Percentiles rank a stretch among this genome's conserved stretches.
Conservation (phyloP, 2,329 filamentous ascomycete species). For the Penicillium italicum region DNA sequence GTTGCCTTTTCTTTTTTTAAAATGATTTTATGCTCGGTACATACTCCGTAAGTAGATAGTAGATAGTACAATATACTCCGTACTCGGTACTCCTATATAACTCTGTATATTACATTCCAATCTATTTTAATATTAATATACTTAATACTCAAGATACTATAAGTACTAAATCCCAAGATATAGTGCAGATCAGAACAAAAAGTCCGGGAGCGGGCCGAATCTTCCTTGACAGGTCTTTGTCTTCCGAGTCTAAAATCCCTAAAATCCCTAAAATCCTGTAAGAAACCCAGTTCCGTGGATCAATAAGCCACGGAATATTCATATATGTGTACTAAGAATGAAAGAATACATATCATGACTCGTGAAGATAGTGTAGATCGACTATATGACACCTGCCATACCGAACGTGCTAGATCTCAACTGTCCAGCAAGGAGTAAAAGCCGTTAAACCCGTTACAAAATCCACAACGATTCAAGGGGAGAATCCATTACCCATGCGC, state of each 20-base stretch:
- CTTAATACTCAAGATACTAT: too few relatives aligned
- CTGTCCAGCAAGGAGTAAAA: not conserved
- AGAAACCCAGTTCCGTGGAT: conserved; percentile 6
- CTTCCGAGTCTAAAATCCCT: not conserved
- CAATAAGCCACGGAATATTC: conserved; percentile 3
- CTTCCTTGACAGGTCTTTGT: conserved; percentile 22
- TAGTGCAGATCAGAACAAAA: not conserved
- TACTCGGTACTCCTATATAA: too few relatives aligned
- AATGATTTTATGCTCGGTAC: too few relatives aligned
- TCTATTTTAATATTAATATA: too few relatives aligned
- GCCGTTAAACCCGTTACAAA: not conserved
- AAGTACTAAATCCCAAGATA: too few relatives aligned
- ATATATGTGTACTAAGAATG: too few relatives aligned
- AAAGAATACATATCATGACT: not conserved
- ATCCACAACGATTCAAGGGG: not conserved
- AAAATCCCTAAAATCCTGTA: not conserved
- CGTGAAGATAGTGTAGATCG: too few relatives aligned
- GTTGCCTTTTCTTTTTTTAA: conserved; percentile 17
- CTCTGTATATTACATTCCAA: too few relatives aligned
- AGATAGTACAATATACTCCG: not conserved
- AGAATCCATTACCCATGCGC: not conserved
- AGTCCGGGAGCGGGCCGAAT: conserved; percentile 26
- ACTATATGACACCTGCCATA: too few relatives aligned
- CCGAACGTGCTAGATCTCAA: too few relatives aligned
- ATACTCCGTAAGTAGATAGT: too few relatives aligned